Base-by-base conservation (phyloP, 1,284 basidiomycete species). In the Somion occarium region DNA sequence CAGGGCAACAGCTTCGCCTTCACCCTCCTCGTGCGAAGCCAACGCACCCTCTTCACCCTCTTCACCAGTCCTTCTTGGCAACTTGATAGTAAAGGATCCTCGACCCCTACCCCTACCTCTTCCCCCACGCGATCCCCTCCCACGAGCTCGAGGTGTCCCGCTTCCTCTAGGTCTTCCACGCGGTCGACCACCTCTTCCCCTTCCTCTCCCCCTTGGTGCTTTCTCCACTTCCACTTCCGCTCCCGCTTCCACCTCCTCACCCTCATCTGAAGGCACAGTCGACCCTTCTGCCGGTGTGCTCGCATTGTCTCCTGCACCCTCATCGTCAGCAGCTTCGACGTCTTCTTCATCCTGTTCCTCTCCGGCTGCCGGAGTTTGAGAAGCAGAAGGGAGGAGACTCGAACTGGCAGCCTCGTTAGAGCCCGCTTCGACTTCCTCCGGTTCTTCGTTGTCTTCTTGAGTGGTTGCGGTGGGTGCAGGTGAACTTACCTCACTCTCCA, bases 61-160 rank as follows among this genome's bases (percentile, higher is more conserved):
- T 1, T 69, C 75, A 54, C 68, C 75, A n/a, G 55, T 69, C 18
- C 63, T 68, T 60, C 56, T 64, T 46, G 58, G 63, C 51, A 67
- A 67, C 67, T 51, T 65, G 44, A 71, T 65, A 11, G 64, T 66
- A 34, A 68, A 60, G 3, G 63, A 51, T 9, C 70, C 50, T 61
- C 81, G 30, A 66, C 83, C 50, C 70, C 77, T 45, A 64, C 78
- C 65, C 13, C 70, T 51, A 2, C 70, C 70, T 38, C 75, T 38
- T 69, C 2, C 58, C 46, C 12, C 52, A 44, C 66, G 50, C 20
- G 64, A 52, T 48, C 53, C 46, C 46, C 59, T 46, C 46, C 67
- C 64, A 53, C 43, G 51, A 48, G 51, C 64, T 15, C 64, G 57
- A n/a, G n/a, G n/a, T n/a, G n/a, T n/a, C 2, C 64, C 65, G 2